Evolutionary conservation across 1,284 basidiomycete genomes (phyloP).

Genomic region (Salmacisia buchloeana): DNA sequence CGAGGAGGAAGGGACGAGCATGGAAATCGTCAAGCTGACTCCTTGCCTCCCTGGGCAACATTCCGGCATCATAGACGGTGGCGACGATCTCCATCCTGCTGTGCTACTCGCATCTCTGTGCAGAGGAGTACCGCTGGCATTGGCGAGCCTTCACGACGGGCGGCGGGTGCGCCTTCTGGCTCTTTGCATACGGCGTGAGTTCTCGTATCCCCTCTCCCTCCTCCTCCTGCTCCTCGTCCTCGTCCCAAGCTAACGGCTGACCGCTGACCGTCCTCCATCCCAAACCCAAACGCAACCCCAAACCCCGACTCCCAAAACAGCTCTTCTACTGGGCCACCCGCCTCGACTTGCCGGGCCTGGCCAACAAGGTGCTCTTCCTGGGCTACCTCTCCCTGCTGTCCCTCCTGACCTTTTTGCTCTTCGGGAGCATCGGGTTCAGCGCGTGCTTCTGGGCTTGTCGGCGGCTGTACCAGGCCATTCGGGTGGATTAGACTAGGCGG

Average conservation of each 20-base stretch:
- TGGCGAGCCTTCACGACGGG: slow-evolving; percentile 94
- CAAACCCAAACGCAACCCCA: not conserved
- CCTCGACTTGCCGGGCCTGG: slow-evolving; percentile 73
- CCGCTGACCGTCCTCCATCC: not conserved
- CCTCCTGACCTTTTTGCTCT: slow-evolving; percentile 78
- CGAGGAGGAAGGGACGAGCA: too few species aligned
- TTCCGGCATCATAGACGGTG: slow-evolving; percentile 25
- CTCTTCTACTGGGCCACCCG: slow-evolving; percentile 83
- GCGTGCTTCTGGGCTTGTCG: slow-evolving; percentile 23
- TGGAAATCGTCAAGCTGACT: too few species aligned
- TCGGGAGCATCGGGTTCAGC: slow-evolving; percentile 57
- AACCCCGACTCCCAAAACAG: not conserved
- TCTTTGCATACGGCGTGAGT: slow-evolving; percentile 63
- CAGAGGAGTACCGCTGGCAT: slow-evolving; percentile 96
- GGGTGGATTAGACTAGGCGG: slow-evolving; percentile 28
- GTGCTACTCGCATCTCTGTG: slow-evolving; percentile 76
- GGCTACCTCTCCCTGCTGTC: slow-evolving; percentile 83
- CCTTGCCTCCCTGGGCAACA: too few species aligned
- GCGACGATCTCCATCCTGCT: slow-evolving; percentile 44
- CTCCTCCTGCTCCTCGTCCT: not conserved
- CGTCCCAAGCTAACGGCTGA: not conserved
- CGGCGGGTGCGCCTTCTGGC: slow-evolving; percentile 87
- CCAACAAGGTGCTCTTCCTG: slow-evolving; percentile 79
- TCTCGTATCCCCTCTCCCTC: not conserved
- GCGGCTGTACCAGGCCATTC: slow-evolving; percentile 38